These are phyloP conservation scores for Oryza australiensis DNA, from an alignment of 176 grass and related monocot species.

Conservation along the genomic window DNA sequence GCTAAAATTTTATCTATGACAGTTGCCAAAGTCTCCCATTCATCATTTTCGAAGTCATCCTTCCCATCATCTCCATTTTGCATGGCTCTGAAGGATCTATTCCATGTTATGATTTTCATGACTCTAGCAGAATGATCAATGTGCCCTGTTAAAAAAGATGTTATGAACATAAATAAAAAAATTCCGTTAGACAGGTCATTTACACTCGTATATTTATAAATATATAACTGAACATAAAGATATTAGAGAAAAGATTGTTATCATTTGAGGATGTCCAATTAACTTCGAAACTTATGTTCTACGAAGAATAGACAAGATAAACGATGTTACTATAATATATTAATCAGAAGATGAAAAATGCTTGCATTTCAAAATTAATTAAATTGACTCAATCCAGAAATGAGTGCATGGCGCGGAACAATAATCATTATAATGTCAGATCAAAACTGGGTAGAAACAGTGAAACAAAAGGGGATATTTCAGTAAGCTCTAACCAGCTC, in stretches of 20 bases:
- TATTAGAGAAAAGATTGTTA: not conserved
- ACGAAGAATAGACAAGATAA: slow-evolving; percentile 1
- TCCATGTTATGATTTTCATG: slow-evolving; percentile 99
- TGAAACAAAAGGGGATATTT: not conserved
- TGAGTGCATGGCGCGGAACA: not conserved
- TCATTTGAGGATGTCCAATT: slow-evolving; percentile 5
- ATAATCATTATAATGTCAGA: not conserved
- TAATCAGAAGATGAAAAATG: not conserved
- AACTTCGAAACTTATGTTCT: not conserved
- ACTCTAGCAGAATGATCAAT: slow-evolving; percentile 97
- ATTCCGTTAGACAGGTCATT: not conserved
- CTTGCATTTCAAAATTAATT: not conserved
- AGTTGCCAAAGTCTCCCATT: slow-evolving; percentile 86
- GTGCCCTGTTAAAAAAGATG: slow-evolving; percentile 66
- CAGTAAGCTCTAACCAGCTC: not conserved
- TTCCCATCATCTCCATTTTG: slow-evolving; percentile 79
- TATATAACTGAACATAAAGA: slow-evolving; percentile 4
- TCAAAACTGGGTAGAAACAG: not conserved
- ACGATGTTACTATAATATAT: not conserved
- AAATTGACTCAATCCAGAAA: not conserved
- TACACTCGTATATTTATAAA: not conserved
- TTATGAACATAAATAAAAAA: slow-evolving; percentile 27
- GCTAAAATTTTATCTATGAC: slow-evolving; percentile 96
- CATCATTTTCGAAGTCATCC: slow-evolving; percentile 92
- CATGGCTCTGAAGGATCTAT: slow-evolving; percentile 88